Base-by-base conservation (phyloP, 129 eudicot species). In the Silybum marianum region DNA sequence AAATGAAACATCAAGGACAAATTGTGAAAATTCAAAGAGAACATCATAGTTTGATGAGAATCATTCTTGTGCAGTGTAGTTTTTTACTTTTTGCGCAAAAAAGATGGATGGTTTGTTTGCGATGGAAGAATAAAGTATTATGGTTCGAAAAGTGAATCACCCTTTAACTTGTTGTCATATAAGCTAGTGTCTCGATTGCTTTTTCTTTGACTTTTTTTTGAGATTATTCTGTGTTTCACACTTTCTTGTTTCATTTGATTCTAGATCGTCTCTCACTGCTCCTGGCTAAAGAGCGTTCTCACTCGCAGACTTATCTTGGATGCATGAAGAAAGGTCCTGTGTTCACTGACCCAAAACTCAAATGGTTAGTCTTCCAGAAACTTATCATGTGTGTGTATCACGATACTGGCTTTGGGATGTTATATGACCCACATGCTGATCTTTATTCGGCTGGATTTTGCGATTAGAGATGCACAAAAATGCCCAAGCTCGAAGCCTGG, bases 311-410 rank as follows among this genome's bases (percentile, higher is more conserved):
- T 23, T 91, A 91, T 80, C 87, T 91, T 75, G 93, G 96, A 36
- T 91, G 96, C 93, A 91, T 91, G 93, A 91, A 91, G 84, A 91
- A 87, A 81, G 96, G 96, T 81, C 93, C 91, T 26, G 93, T 91
- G 58, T 71, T 88, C 68, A 91, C 96, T 65, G 88, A 91, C 83
- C 88, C 96, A 12, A 91, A 91, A 78, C 73, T 85, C 40, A 91
- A 91, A 71, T 91, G 96, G 93, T 89, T 74, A 79, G 75, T 81
- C 62, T 84, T 71, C 30, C 23, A 72, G 18, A 58, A 76, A 30
- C 69, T 68, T 69, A 63, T 14, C 38, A 26, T 67, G 70, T 66
- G 38, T 25, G 21, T 74, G 62, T 74, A 19, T 39, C 28, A 9
- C 30, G 19, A 11, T 63, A 34, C 54, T 25, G 39, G 63, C 24